Conservation (phyloP, 1,284 basidiomycete genomes). For the Trametes versicolor region DNA sequence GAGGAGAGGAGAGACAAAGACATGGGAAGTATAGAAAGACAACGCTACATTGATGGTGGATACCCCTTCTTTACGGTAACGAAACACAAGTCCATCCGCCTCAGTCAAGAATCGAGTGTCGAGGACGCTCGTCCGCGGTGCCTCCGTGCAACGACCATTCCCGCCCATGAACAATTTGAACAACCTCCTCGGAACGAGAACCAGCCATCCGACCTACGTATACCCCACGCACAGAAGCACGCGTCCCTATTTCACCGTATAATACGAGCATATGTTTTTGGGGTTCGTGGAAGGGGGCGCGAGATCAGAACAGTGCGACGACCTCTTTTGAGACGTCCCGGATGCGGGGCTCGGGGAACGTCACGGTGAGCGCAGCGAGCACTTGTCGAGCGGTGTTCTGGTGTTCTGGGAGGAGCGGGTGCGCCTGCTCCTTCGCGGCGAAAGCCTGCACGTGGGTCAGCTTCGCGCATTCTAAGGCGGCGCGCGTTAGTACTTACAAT, state of each 20-base stretch:
- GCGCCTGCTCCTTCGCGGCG: conserved; percentile 51
- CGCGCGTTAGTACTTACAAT: conserved; percentile 47
- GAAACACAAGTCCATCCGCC: conserved; percentile 4
- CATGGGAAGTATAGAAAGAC: background rate
- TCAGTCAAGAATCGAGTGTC: background rate
- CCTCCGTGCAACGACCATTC: background rate
- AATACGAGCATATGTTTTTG: background rate
- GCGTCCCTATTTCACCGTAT: conserved; percentile 27
- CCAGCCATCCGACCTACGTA: background rate
- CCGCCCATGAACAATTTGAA: background rate
- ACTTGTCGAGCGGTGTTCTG: conserved; percentile 51
- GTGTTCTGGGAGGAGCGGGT: conserved; percentile 50
- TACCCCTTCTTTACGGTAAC: conserved; percentile 28
- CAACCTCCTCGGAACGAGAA: background rate
- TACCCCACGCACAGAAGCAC: conserved; percentile 8
- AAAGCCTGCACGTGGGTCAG: conserved; percentile 53
- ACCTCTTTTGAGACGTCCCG: conserved; percentile 62
- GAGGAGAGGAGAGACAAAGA: background rate
- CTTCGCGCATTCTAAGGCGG: background rate
- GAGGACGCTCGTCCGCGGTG: background rate
- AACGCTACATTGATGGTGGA: conserved; percentile 26
- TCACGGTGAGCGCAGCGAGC: conserved; percentile 50
- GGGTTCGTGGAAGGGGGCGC: too few relatives aligned
- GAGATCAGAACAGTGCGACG: conserved; percentile 39
- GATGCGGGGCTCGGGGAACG: conserved; percentile 69